Percentiles rank a stretch among this genome's conserved stretches.
These are phyloP conservation scores for Nyctanthes arbortristis DNA, from an alignment of 257 asterid species.

Conservation along the genomic window DNA sequence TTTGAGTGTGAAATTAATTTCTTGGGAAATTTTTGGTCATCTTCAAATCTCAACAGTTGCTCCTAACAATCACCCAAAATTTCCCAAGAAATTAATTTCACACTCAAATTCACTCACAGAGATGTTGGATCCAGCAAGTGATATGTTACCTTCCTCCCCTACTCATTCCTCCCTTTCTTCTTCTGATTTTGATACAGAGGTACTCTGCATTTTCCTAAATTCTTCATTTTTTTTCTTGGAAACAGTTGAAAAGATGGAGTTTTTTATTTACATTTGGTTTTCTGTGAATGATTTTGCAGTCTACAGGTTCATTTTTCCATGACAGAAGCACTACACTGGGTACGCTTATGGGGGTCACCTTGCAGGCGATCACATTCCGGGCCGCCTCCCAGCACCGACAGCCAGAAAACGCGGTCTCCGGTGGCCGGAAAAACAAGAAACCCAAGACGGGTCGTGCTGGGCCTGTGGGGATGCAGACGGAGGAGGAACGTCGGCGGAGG, in stretches of 20 bases:
- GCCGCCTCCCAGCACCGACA: conserved; percentile 70
- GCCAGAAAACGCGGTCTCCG: conserved; percentile 34
- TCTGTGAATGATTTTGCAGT: conserved; percentile 39
- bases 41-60: too few species aligned
- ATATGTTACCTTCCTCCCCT: conserved; percentile 68
- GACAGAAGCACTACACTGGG: conserved; percentile 90
- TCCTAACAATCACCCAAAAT: too few species aligned
- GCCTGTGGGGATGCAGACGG: conserved; percentile 18
- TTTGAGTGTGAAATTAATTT: too few species aligned
- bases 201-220: conserved; percentile 11
- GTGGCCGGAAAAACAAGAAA: conserved; percentile 44
- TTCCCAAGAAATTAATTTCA: too few species aligned
- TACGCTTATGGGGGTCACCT: conserved; percentile 82
- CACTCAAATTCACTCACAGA: too few species aligned
- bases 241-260: background rate
- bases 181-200: conserved; percentile 97
- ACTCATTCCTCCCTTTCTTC: conserved; percentile 80
- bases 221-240: background rate
- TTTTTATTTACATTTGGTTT: background rate
- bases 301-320: conserved; percentile 96
- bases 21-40: too few species aligned
- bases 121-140: conserved; percentile 74
- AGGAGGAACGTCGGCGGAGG: conserved; percentile 44
- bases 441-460: conserved; percentile 39
- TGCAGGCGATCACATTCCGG: conserved; percentile 71